Percentiles rank a stretch among this genome's conserved stretches.
These are phyloP conservation scores for Fusarium sp. DNA, from an alignment of 2,329 filamentous ascomycete genomes.

Conservation along the genomic window DNA sequence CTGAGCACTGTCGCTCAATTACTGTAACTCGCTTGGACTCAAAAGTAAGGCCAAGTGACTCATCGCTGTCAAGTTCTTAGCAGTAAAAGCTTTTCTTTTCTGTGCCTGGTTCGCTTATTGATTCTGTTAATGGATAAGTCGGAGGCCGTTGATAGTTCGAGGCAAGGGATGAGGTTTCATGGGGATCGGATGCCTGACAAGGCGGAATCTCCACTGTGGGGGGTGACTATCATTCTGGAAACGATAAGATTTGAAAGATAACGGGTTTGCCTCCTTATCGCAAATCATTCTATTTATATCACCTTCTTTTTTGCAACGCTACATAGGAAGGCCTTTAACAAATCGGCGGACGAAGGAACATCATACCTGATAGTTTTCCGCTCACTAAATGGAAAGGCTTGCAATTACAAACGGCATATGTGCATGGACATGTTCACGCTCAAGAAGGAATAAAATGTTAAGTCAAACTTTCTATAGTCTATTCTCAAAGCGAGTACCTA, in stretches of 20 bases:
- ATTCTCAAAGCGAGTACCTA: background rate
- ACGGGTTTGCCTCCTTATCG: background rate
- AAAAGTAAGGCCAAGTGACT: background rate
- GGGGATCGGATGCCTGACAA: background rate
- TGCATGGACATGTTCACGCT: accelerated
- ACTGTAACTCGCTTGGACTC: background rate
- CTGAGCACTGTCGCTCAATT: background rate
- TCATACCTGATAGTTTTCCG: no score
- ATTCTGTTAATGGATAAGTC: background rate
- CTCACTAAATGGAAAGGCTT: accelerated
- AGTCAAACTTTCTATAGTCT: background rate
- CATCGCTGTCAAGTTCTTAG: background rate
- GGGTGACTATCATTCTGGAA: background rate
- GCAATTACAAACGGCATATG: no score
- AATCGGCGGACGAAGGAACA: no score
- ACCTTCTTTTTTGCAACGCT: no score
- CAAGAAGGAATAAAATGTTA: background rate
- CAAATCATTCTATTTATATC: background rate
- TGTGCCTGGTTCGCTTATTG: background rate
- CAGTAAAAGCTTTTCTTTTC: background rate
- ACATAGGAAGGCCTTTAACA: background rate
- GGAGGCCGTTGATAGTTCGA: background rate
- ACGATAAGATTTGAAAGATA: background rate
- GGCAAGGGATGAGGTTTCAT: background rate
- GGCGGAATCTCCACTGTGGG: background rate